Percentiles rank a stretch among this genome's conserved stretches.
Conservation (phyloP, 768 basidiomycete species). For the Naganishia kalamii region DNA sequence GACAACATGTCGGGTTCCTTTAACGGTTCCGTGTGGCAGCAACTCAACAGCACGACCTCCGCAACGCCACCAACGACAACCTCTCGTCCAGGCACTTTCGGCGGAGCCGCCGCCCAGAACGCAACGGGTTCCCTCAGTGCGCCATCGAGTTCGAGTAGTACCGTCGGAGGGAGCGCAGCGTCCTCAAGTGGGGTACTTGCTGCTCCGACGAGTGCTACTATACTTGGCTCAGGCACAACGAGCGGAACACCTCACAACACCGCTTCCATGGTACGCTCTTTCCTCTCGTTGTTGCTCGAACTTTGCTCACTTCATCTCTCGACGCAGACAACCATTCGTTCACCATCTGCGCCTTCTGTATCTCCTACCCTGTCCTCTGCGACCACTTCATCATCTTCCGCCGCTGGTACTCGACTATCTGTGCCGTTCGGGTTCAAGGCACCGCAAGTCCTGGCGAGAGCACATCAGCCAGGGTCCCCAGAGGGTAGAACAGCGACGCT, state of each 20-base stretch:
- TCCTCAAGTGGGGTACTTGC: too few species aligned
- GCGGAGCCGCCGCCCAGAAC: too few species aligned
- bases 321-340: neutral
- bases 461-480: neutral
- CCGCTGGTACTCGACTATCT: slow-evolving; percentile 1
- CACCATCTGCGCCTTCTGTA: neutral
- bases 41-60: slow-evolving; percentile 67
- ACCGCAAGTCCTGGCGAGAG: neutral
- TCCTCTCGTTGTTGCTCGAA: neutral
- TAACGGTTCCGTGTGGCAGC: slow-evolving; percentile 52
- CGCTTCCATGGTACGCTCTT: too few species aligned
- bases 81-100: neutral
- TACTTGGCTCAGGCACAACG: neutral
- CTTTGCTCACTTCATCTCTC: neutral
- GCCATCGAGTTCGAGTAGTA: too few species aligned
- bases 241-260: neutral
- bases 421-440: slow-evolving; percentile 4
- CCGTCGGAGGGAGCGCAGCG: too few species aligned
- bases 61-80: slow-evolving; percentile 42
- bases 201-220: neutral
- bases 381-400: slow-evolving; percentile 1
- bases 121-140: too few species aligned
- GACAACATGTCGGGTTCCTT: slow-evolving; percentile 67
- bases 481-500: slow-evolving; percentile 4
- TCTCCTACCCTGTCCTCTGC: neutral